Evolutionary conservation across 1,284 basidiomycete genomes (phyloP).

Genomic region (Boletellus sp.): DNA sequence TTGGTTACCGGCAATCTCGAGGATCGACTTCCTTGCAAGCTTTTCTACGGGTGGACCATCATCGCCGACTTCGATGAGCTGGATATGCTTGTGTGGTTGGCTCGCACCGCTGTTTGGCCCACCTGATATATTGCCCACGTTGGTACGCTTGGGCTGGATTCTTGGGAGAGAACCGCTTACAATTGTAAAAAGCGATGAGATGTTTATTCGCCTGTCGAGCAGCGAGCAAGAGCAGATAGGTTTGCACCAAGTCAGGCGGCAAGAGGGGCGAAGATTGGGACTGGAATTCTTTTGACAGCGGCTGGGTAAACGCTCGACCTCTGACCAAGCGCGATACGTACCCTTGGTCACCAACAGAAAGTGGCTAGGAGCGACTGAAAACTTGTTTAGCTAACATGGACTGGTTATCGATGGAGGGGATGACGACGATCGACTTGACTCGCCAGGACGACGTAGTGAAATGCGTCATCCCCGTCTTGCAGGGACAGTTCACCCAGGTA

Average conservation of each 20-base stretch:
- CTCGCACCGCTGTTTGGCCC: conserved; percentile 82
- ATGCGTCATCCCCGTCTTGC: conserved; percentile 55
- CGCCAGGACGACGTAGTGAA: conserved; percentile 74
- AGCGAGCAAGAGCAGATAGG: conserved; percentile 68
- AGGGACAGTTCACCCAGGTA: conserved; percentile 62
- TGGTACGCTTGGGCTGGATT: background rate
- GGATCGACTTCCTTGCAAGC: conserved; percentile 52
- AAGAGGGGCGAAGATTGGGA: conserved; percentile 76
- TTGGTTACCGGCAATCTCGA: conserved; percentile 44
- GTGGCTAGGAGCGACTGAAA: conserved; percentile 77
- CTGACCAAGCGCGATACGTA: conserved; percentile 25
- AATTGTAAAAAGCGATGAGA: conserved; percentile 85
- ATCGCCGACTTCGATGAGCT: conserved; percentile 62
- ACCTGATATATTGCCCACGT: conserved; percentile 39
- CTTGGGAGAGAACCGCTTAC: conserved; percentile 36
- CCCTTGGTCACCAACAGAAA: conserved; percentile 81
- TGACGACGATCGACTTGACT: conserved; percentile 26
- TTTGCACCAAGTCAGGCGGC: conserved; percentile 73
- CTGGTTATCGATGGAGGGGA: conserved; percentile 1
- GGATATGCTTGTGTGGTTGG: conserved; percentile 84
- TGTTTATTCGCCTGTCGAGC: conserved; percentile 56
- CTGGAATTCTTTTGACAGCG: conserved; percentile 51
- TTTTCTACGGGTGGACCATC: conserved; percentile 73
- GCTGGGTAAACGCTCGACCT: background rate
- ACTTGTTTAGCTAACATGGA: conserved; percentile 71